Evolutionary conservation across 2,329 filamentous ascomycete genomes (phyloP).

Genomic region (Fusarium penzigii): DNA sequence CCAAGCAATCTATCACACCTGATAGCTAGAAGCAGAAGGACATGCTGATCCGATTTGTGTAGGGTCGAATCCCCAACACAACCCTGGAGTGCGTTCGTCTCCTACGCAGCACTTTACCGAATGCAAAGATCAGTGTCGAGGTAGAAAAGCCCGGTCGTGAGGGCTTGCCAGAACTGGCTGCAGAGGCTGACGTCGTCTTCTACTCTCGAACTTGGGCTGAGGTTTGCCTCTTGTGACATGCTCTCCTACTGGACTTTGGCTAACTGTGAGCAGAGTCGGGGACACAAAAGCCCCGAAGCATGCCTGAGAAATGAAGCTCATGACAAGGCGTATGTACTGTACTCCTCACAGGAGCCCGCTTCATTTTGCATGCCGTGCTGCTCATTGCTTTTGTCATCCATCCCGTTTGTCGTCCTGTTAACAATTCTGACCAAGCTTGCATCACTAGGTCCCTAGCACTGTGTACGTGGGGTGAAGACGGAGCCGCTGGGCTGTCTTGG

Average conservation of each 20-base stretch:
- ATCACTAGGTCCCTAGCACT: constrained; percentile 45
- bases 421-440: too few species aligned
- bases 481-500: constrained; percentile 40
- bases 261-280: constrained; percentile 34
- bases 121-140: constrained; percentile 65
- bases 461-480: constrained; percentile 61
- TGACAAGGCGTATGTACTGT: constrained; percentile 53
- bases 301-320: constrained; percentile 50
- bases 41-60: constrained; percentile 1
- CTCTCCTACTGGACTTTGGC: constrained; percentile 1
- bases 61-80: constrained; percentile 66
- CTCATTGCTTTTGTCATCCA: too few species aligned
- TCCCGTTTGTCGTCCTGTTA: too few species aligned
- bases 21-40: too few species aligned
- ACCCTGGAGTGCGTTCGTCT: constrained; percentile 59
- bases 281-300: constrained; percentile 48
- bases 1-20: too few species aligned
- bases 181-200: constrained; percentile 69
- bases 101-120: constrained; percentile 48
- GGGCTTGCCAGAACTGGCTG: constrained; percentile 60
- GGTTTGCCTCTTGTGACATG: constrained; percentile 40
- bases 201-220: constrained; percentile 72
- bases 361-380: constrained; percentile 1
- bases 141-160: constrained; percentile 67
- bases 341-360: constrained; percentile 5